phyloP scores from a whole-genome alignment of 352 stramenopile genomes.

The Elongisporangium prolatum region DNA sequence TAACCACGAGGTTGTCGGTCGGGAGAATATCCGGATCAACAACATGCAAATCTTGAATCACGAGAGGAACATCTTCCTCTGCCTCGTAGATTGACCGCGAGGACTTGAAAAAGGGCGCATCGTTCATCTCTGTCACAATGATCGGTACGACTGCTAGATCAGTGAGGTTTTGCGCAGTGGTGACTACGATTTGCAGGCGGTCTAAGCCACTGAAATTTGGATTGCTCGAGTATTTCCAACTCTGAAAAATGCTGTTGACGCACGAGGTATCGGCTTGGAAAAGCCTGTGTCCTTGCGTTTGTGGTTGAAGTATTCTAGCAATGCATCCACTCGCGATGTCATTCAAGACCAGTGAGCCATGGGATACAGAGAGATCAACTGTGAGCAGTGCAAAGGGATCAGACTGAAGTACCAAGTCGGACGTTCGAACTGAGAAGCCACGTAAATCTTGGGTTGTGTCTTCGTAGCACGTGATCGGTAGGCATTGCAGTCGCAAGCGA shows the following conservation, averaged over 20 bases:
- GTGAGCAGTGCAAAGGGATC: conserved; percentile 11
- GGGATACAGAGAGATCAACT: conserved; percentile 23
- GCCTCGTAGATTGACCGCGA: conserved; percentile 35
- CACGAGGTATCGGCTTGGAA: conserved; percentile 30
- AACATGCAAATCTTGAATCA: conserved; percentile 37
- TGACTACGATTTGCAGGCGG: conserved; percentile 27
- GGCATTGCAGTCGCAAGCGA: conserved; percentile 27
- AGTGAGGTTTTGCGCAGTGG: conserved; percentile 4
- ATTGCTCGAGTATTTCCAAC: conserved; percentile 32
- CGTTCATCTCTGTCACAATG: conserved; percentile 49
- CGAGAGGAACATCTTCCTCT: conserved; percentile 45
- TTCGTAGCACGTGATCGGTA: conserved; percentile 37
- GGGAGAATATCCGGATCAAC: conserved; percentile 36
- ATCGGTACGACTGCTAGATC: conserved; percentile 25
- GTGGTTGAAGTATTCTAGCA: conserved; percentile 7
- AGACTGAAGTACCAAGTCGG: conserved; percentile 15
- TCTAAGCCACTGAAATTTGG: conserved; percentile 44
- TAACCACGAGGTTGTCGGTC: conserved; percentile 18
- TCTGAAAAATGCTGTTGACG: conserved; percentile 29
- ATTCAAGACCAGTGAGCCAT: conserved; percentile 21
- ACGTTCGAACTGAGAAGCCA: conserved; percentile 30
- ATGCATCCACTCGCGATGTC: conserved; percentile 20
- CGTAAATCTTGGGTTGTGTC: conserved; percentile 25
- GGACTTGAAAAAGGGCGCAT: conserved; percentile 47
- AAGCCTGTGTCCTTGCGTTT: conserved; percentile 3